phyloP scores from a whole-genome alignment of 352 stramenopile genomes.

The Globisporangium recalcitrans region DNA sequence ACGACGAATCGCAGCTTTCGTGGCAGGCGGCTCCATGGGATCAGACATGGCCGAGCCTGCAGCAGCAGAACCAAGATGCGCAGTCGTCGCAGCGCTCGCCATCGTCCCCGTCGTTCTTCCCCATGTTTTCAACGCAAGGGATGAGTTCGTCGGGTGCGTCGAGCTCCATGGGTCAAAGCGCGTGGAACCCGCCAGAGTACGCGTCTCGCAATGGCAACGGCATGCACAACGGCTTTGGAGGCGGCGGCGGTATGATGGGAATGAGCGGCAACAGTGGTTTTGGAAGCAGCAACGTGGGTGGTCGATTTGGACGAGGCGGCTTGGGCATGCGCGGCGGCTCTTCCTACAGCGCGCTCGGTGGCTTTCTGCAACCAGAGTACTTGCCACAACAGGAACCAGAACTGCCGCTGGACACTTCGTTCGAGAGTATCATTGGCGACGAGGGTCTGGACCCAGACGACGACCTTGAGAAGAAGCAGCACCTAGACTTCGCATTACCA shows the following conservation, averaged over 20 bases:
- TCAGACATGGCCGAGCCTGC: constrained; percentile 44
- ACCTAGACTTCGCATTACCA: constrained; percentile 19
- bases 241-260: constrained; percentile 37
- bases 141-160: constrained; percentile 3
- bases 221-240: constrained; percentile 33
- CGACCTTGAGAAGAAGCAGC: constrained; percentile 19
- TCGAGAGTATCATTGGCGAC: constrained; percentile 33
- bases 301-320: constrained; percentile 16
- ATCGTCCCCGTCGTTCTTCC: constrained; percentile 40
- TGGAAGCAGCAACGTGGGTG: constrained; percentile 13
- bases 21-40: constrained; percentile 54
- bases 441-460: constrained; percentile 15
- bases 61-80: constrained; percentile 24
- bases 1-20: constrained; percentile 30
- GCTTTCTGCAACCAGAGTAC: constrained; percentile 61
- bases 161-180: constrained; percentile 14
- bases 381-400: constrained; percentile 37
- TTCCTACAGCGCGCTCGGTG: constrained; percentile 50
- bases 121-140: constrained; percentile 44
- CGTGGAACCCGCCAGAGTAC: constrained; percentile 23
- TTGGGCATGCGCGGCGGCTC: constrained; percentile 32
- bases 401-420: constrained; percentile 38
- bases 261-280: constrained; percentile 25
- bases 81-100: constrained; percentile 35
- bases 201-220: constrained; percentile 14